Base-by-base conservation (phyloP, 768 basidiomycete species). In the Dacryopinax primogenitus region DNA sequence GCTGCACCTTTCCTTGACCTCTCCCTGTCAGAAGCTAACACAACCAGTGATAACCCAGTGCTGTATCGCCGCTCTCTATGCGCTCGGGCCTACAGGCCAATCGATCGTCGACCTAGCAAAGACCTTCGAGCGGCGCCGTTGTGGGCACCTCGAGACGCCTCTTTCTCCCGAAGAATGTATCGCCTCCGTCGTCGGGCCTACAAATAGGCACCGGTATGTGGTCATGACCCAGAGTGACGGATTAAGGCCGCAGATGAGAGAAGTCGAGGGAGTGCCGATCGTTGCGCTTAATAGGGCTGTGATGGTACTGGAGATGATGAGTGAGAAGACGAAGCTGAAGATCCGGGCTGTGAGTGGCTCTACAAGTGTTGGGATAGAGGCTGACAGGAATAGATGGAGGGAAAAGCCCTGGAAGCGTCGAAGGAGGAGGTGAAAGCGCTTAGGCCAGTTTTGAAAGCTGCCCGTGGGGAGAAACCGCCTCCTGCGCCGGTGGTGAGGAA, bases 21-120 rank as follows among this genome's bases (percentile, higher is more conserved):
- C 6, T 67, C 39, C 35, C n/a, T n/a, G 41, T 65, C 70, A 33
- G 23, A 63, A 4, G 21, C 51, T 62, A 39, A 26, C 39, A 18
- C 32, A 13, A 51, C 1, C 66, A 97, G 96, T 99, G 95, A 97
- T 99, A 74, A 97, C 96, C 0, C 95, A 98, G 73, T 99, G 96
- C 74, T 95, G 87, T 73, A 92, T 99, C 41, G 86, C 93, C 69
- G 90, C 92, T 72, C 81, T 99, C 1, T 98, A 99, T 76, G 81
- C 92, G 1, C 83, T 87, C 65, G 93, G 92, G 13, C 84, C 81
- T 66, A 71, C 79, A 1, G 82, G 82, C 33, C 93, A 97, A 72
- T 76, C 82, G 0, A 83, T 86, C 0, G 86, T 92, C 0, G 90
- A 96, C 72, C 80, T 96, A 44, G 95, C 96, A 1, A 98, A 97